A percentile compares a stretch with the other conserved stretches of the same genome.
Evolutionary conservation across 2,329 filamentous ascomycete genomes (phyloP).

Genomic region (Aspergillus sp.): DNA sequence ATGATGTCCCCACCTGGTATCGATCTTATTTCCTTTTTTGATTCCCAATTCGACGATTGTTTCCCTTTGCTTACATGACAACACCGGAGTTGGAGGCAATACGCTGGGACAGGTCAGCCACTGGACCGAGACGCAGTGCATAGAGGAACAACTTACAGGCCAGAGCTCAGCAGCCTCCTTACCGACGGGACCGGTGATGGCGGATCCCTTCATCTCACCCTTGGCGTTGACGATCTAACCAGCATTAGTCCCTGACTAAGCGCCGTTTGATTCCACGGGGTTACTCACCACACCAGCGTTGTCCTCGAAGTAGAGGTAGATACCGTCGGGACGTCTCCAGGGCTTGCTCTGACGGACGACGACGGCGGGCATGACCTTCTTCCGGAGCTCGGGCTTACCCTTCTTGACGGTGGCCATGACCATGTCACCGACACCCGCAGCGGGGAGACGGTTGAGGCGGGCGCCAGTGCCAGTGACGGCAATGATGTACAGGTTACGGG

Average conservation of each 20-base stretch:
- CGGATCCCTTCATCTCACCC: constrained; percentile 99
- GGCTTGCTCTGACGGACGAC: constrained; percentile 99
- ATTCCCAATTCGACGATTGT: constrained; percentile 7
- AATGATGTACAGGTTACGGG: constrained; percentile 99
- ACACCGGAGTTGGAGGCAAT: constrained; percentile 99
- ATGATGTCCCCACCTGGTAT: constrained; percentile 12
- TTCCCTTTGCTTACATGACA: constrained; percentile 78
- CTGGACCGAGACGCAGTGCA: background rate
- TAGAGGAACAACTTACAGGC: constrained; percentile 69
- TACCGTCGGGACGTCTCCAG: constrained; percentile 97
- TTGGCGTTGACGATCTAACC: constrained; percentile 97
- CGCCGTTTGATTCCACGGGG: background rate
- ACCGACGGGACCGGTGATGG: constrained; percentile 97
- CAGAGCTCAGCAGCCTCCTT: constrained; percentile 99
- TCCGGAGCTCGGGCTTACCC: constrained; percentile 99
- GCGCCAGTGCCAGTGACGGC: constrained; percentile 98
- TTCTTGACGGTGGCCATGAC: constrained; percentile 99
- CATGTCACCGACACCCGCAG: constrained; percentile 98
- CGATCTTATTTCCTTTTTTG: constrained; percentile 12
- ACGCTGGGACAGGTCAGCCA: constrained; percentile 59
- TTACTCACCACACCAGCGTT: constrained; percentile 94
- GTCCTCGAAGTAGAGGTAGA: constrained; percentile 99
- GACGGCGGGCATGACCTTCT: constrained; percentile 99
- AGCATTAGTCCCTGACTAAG: background rate
- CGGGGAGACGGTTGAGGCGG: constrained; percentile 93